These are phyloP conservation scores for Vicia sativa DNA, from an alignment of 306 rosid species.

Conservation along the genomic window DNA sequence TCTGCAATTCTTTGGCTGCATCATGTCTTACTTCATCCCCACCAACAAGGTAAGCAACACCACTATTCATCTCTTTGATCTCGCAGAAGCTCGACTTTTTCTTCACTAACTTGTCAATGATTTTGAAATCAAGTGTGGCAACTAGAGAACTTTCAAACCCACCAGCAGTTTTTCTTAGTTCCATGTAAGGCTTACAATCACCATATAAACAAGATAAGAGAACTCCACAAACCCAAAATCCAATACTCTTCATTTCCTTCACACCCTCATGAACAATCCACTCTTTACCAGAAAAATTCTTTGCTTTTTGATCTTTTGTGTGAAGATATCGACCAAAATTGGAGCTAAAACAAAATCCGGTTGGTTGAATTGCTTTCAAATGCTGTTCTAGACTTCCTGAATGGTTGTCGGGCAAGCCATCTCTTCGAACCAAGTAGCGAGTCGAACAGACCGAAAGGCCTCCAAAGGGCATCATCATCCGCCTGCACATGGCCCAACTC, in stretches of 20 bases:
- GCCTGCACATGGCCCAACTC: no score
- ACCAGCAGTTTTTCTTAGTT: constrained; percentile 45
- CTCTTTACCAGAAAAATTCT: constrained; percentile 35
- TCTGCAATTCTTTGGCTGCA: constrained; percentile 46
- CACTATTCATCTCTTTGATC: constrained; percentile 55
- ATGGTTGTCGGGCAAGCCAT: no score
- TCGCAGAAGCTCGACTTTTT: constrained; percentile 41
- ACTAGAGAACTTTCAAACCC: constrained; percentile 45
- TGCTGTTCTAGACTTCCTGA: no score
- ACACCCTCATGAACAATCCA: constrained; percentile 51
- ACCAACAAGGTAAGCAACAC: constrained; percentile 46
- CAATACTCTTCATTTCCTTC: constrained; percentile 50
- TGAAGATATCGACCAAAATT: constrained; percentile 22
- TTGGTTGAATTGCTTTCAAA: constrained; percentile 34
- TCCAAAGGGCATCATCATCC: no score
- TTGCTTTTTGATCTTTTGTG: constrained; percentile 26
- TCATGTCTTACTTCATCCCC: constrained; percentile 34
- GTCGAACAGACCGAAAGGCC: no score
- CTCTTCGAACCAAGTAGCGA: no score
- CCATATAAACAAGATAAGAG: constrained; percentile 53
- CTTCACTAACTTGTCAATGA: constrained; percentile 37
- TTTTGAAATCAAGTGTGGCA: constrained; percentile 42
- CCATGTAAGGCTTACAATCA: constrained; percentile 47
- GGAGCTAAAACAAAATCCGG: constrained; percentile 23
- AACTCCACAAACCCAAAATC: constrained; percentile 64